Percentiles rank a stretch among this genome's conserved stretches.
Evolutionary conservation across 108 stramenopile genomes (phyloP).

Genomic region (Skeletonema costatum): DNA sequence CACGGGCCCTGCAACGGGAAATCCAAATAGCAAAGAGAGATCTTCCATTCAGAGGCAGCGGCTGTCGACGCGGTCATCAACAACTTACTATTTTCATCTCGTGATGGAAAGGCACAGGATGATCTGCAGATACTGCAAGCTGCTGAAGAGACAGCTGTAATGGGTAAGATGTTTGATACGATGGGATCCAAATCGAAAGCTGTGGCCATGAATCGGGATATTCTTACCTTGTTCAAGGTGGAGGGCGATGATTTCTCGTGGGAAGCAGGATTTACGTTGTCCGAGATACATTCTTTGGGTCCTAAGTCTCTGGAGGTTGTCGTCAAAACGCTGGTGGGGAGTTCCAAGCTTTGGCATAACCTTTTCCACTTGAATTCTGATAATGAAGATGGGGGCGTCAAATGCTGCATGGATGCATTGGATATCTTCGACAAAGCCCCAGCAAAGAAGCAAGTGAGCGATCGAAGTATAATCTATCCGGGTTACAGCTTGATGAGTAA

Average conservation of each 20-base stretch:
- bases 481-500: background rate
- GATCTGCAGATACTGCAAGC: background rate
- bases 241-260: background rate
- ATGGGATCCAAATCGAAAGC: background rate
- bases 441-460: background rate
- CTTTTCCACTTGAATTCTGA: background rate
- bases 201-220: background rate
- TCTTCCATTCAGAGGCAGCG: background rate
- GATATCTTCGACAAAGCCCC: background rate
- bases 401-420: background rate
- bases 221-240: slow-evolving; percentile 1
- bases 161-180: background rate
- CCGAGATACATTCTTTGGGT: background rate
- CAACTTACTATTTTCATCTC: background rate
- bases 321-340: background rate
- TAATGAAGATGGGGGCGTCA: background rate
- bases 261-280: background rate
- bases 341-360: background rate
- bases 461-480: background rate
- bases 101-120: background rate
- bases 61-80: background rate
- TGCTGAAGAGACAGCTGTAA: background rate
- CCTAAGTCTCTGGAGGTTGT: slow-evolving; percentile 1
- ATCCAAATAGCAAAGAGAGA: background rate
- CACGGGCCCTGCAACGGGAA: background rate